These are phyloP conservation scores for Tuber borchii DNA, from an alignment of 495 filamentous ascomycete genomes.

Conservation along the genomic window DNA sequence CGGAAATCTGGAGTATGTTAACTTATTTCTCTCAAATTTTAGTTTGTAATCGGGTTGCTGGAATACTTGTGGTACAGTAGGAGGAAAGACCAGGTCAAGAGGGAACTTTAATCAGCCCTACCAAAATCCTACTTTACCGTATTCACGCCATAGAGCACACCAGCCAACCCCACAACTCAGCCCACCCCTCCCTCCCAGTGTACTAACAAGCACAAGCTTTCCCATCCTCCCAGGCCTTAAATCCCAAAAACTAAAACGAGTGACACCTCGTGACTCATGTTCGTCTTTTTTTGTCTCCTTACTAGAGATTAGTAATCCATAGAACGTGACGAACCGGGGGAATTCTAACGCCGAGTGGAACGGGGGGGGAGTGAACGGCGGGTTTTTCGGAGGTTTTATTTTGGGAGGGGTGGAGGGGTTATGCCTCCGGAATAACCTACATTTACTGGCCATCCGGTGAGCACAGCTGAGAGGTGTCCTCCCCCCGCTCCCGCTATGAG, in stretches of 20 bases:
- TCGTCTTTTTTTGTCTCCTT: not conserved
- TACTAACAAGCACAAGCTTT: not conserved
- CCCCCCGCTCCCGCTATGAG: too few species aligned
- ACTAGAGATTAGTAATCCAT: not conserved
- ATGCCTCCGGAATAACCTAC: not conserved
- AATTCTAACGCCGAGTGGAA: not conserved
- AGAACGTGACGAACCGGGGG: not conserved
- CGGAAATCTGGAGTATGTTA: not conserved
- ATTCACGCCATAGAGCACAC: not conserved
- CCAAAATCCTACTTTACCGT: not conserved
- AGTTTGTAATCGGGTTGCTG: not conserved
- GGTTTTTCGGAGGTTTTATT: not conserved
- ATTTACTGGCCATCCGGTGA: not conserved
- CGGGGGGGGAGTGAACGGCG: not conserved
- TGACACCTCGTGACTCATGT: not conserved
- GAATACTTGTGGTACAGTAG: too few species aligned
- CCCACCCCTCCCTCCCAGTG: not conserved
- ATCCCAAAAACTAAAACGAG: not conserved
- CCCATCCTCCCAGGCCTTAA: not conserved
- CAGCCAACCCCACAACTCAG: not conserved
- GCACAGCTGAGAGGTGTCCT: not conserved
- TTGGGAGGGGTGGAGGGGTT: too few species aligned
- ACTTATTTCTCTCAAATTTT: not conserved
- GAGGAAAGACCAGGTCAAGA: not conserved
- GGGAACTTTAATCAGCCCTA: not conserved